phyloP scores from a whole-genome alignment of 371 early-diverging fungal species.

The Fennellomyces sp. region DNA sequence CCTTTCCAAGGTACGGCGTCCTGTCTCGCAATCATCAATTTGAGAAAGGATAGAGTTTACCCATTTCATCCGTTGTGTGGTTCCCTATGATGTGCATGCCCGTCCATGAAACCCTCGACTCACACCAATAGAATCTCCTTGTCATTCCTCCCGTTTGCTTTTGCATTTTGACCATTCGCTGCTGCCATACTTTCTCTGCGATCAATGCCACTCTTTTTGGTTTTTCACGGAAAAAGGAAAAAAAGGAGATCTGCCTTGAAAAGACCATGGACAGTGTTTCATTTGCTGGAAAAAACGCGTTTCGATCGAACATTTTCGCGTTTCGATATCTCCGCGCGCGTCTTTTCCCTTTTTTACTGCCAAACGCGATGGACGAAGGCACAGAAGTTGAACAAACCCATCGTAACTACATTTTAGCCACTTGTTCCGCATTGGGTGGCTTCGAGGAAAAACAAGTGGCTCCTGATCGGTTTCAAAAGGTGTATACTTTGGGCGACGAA shows the following conservation, averaged over 20 bases:
- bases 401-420: conserved; percentile 60
- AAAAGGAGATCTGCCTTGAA: background rate
- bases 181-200: background rate
- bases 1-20: background rate
- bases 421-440: conserved; percentile 84
- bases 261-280: background rate
- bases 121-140: no score
- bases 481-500: conserved; percentile 82
- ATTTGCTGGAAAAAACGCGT: background rate
- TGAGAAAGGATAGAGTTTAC: no score
- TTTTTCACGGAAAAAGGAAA: background rate
- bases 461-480: conserved; percentile 40
- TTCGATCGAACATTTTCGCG: background rate
- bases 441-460: conserved; percentile 55
- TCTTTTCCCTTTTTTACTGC: background rate
- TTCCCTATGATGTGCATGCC: no score
- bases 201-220: background rate
- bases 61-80: background rate
- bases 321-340: no score
- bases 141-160: background rate
- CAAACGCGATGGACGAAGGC: conserved; percentile 31
- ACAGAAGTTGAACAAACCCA: conserved; percentile 8
- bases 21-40: background rate
- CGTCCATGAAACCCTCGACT: no score
- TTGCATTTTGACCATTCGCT: background rate